Conservation (phyloP, 164 flowering plant genomes). For the Echeveria elegans region DNA sequence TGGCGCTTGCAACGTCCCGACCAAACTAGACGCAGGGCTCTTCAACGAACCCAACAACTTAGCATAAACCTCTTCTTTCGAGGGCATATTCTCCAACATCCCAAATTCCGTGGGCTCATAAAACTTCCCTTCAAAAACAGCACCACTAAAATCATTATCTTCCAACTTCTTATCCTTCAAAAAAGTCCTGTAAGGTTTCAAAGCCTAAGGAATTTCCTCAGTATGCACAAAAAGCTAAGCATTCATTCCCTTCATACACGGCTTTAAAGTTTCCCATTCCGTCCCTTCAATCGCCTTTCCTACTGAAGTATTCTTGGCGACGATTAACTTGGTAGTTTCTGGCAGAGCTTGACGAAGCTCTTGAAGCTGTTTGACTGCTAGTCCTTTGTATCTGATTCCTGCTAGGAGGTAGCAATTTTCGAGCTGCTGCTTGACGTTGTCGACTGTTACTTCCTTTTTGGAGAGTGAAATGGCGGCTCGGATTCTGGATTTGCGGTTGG, state of each 20-base stretch:
- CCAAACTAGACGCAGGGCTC: constrained; percentile 62
- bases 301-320: constrained; percentile 82
- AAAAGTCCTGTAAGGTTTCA: constrained; percentile 73
- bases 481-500: constrained; percentile 18
- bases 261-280: constrained; percentile 71
- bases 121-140: constrained; percentile 85
- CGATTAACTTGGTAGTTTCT: constrained; percentile 47
- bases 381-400: constrained; percentile 77
- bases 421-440: constrained; percentile 51
- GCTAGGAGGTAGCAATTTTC: constrained; percentile 80
- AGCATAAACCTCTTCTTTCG: constrained; percentile 75
- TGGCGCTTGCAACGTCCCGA: constrained; percentile 78
- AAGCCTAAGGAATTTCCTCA: constrained; percentile 76
- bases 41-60: constrained; percentile 68
- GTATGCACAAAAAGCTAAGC: constrained; percentile 86
- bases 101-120: constrained; percentile 69
- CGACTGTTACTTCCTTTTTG: constrained; percentile 83
- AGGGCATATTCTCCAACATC: constrained; percentile 73
- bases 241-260: constrained; percentile 93
- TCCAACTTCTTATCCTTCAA: constrained; percentile 81
- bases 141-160: constrained; percentile 76
- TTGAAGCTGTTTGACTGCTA: constrained; percentile 81
- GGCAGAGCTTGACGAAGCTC: constrained; percentile 62
- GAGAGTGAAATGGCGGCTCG: constrained; percentile 66
- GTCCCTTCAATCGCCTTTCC: constrained; percentile 84